A percentile compares a stretch with the other conserved stretches of the same genome.
phyloP scores from a whole-genome alignment of 768 basidiomycete species.

The Hericium rajendrae region DNA sequence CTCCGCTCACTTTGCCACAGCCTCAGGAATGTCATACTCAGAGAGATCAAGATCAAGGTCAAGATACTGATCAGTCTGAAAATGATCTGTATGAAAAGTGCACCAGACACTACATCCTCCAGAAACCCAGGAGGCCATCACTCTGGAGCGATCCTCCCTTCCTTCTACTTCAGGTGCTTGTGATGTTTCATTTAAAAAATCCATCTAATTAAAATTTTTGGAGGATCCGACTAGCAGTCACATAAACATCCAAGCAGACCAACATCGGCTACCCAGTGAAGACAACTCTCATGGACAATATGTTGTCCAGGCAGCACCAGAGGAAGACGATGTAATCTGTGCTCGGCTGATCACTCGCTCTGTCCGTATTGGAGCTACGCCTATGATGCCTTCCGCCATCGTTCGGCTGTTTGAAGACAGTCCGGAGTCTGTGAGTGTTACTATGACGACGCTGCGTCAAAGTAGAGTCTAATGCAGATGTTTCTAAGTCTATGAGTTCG shows the following conservation, averaged over 20 bases:
- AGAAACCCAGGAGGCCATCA: conserved; percentile 24
- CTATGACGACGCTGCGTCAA: background rate
- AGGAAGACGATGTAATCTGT: background rate
- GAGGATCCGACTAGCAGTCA: too few species aligned
- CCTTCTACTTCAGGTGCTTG: conserved; percentile 19
- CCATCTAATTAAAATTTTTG: too few species aligned
- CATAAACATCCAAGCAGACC: too few species aligned
- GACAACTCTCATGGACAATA: too few species aligned
- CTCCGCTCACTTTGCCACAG: too few species aligned
- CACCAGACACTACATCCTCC: conserved; percentile 38
- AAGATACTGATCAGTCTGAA: background rate
- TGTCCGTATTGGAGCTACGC: conserved; percentile 7
- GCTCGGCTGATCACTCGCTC: conserved; percentile 3
- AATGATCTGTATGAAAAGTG: conserved; percentile 35
- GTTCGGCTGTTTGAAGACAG: conserved; percentile 7
- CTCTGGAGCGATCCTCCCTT: conserved; percentile 43
- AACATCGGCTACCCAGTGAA: too few species aligned
- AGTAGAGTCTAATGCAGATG: background rate
- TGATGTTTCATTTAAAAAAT: background rate
- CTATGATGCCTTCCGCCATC: conserved; percentile 7
- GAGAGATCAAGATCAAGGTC: background rate
- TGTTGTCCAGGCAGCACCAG: background rate
- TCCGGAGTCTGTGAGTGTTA: conserved; percentile 3
- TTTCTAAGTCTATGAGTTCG: background rate
- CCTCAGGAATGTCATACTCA: too few species aligned